phyloP scores from a whole-genome alignment of 768 basidiomycete species.

The Xerocomellus intermedius region DNA sequence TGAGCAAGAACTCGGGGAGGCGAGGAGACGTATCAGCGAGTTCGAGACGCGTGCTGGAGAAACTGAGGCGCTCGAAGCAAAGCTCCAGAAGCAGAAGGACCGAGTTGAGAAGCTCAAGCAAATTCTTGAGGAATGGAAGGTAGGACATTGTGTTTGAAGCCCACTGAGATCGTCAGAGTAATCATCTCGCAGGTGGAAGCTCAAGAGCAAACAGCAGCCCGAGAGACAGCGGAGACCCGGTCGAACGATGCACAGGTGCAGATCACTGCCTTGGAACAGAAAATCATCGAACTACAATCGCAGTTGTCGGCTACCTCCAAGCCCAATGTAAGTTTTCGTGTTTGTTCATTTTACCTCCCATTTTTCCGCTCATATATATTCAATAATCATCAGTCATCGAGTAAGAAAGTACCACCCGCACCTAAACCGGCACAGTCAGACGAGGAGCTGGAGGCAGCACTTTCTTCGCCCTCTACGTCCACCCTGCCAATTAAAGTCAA shows the following conservation, averaged over 20 bases:
- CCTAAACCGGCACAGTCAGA: conserved; percentile 16
- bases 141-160: conserved; percentile 21
- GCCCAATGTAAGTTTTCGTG: conserved; percentile 19
- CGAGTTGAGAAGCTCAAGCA: conserved; percentile 43
- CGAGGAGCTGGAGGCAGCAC: conserved; percentile 23
- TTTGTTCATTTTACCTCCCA: conserved; percentile 16
- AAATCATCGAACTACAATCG: conserved; percentile 44
- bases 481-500: conserved; percentile 12
- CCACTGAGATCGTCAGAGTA: background rate
- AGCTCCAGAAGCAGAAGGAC: conserved; percentile 43
- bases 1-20: conserved; percentile 51
- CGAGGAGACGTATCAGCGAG: conserved; percentile 37
- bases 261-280: conserved; percentile 33
- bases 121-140: conserved; percentile 47
- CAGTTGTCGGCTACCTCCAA: conserved; percentile 41
- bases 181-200: conserved; percentile 37
- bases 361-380: background rate
- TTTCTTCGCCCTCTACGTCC: conserved; percentile 17
- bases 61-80: conserved; percentile 33
- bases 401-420: conserved; percentile 9
- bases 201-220: conserved; percentile 37
- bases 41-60: conserved; percentile 25
- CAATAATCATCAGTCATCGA: conserved; percentile 8
- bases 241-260: conserved; percentile 34
- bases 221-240: conserved; percentile 34